These are phyloP conservation scores for Hymenoscyphus linearis DNA, from an alignment of 2,329 filamentous ascomycete genomes.

Conservation along the genomic window DNA sequence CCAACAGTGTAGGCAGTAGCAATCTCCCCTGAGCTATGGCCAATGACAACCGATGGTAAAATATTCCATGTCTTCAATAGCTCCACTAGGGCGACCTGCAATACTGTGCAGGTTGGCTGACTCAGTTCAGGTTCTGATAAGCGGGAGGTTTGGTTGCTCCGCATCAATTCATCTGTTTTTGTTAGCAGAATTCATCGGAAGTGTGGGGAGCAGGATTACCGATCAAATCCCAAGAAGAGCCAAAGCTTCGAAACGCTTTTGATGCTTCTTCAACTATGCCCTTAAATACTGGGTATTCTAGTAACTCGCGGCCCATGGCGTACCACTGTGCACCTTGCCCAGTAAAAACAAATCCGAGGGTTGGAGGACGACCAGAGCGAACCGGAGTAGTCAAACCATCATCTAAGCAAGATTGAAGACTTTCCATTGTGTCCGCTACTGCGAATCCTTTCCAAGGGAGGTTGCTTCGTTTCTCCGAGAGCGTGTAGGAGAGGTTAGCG, in stretches of 20 bases:
- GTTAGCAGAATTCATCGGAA: not conserved
- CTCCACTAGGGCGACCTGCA: constrained; percentile 42
- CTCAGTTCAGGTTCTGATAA: constrained; percentile 7
- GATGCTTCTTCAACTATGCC: constrained; percentile 2
- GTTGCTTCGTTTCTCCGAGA: constrained; percentile 24
- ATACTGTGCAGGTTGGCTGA: constrained; percentile 28
- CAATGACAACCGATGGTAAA: constrained; percentile 34
- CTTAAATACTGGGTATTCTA: constrained; percentile 9
- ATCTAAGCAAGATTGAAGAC: not conserved
- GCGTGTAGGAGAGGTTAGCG: not conserved
- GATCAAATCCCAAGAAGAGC: constrained; percentile 3
- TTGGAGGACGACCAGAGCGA: not conserved
- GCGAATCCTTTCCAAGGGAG: constrained; percentile 2
- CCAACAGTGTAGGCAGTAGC: constrained; percentile 36
- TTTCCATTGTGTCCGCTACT: not conserved
- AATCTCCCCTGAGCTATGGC: constrained; percentile 45
- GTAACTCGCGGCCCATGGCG: constrained; percentile 24
- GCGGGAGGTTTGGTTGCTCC: not conserved
- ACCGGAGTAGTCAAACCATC: not conserved
- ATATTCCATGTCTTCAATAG: constrained; percentile 36
- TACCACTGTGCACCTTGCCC: constrained; percentile 31
- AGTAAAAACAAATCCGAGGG: constrained; percentile 26
- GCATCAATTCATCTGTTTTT: not conserved
- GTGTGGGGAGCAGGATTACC: not conserved
- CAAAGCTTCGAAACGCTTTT: not conserved